Evolutionary conservation across 306 rosid species (phyloP), one percentile per base, ranked within the genome.

Genomic region (Mimosa pudica): DNA sequence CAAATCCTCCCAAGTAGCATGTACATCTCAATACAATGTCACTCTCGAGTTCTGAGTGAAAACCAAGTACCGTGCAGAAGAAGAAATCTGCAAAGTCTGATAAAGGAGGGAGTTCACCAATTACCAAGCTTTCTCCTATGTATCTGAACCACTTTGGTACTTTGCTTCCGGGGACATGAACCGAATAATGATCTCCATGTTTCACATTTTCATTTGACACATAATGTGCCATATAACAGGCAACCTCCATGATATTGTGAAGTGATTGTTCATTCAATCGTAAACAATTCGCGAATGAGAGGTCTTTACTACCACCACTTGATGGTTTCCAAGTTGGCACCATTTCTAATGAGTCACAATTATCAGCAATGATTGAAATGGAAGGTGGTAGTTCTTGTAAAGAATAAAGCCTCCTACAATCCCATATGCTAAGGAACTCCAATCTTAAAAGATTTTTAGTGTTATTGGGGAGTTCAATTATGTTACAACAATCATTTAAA

Each of bases 341-440:
- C 3, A 20, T 71, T 58, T 49, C 45, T 20, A 71, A 11, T 1
- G 46, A 48, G 1, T 38, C 14, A 13, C 76, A 71, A 20, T 13
- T 0, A 1, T 3, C 0, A 20, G 62, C 76, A 6, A 71, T 4
- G 1, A 0, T 2, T 30, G 4, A 18, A 14, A 71, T 14, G 11
- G 76, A 51, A 14, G 62, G 46, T 33, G 75, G 75, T 12, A 71
- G 75, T 33, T 82, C 74, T n/a, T 79, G 73, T 57, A 82, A 5
- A 65, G 55, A 72, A 11, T 9, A 64, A 47, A 82, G 85, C 44
- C 62, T 55, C 41, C 4, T 0, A 35, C 81, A 75, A 6, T 0
- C 0, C 0, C 0, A 0, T 13, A 80, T 0, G 4, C 0, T 0
- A 6, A 77, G 76, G 0, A 0, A 4, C 11, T 36, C 6, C 55